Percentiles rank a stretch among this genome's conserved stretches.
These are phyloP conservation scores for Trametes versicolor DNA, from an alignment of 1,284 basidiomycete genomes.

Conservation along the genomic window DNA sequence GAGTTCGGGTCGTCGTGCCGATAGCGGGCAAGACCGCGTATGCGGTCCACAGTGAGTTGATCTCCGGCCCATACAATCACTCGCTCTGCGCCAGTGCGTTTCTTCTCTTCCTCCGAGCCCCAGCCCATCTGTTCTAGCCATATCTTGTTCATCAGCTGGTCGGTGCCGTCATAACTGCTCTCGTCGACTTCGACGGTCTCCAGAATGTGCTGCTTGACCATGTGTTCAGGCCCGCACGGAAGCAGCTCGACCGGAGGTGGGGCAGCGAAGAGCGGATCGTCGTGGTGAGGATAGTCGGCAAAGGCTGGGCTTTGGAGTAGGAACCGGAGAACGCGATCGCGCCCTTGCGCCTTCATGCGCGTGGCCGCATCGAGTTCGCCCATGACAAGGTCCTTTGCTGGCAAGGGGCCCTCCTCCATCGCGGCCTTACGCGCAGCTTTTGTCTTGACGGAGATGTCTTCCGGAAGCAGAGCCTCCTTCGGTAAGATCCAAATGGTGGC, in stretches of 20 bases:
- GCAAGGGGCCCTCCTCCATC: too few species aligned
- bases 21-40: conserved; percentile 36
- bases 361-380: not conserved
- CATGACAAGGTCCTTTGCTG: too few species aligned
- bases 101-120: conserved; percentile 1
- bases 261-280: not conserved
- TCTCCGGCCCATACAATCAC: conserved; percentile 34
- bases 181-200: conserved; percentile 33
- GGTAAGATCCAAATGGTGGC: conserved; percentile 44
- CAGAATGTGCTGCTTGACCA: conserved; percentile 31
- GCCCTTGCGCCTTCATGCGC: conserved; percentile 9
- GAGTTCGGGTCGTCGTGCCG: conserved; percentile 47
- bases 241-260: conserved; percentile 3
- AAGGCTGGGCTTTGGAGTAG: too few species aligned
- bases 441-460: conserved; percentile 16
- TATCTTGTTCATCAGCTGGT: conserved; percentile 18
- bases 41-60: conserved; percentile 35
- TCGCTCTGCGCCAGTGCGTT: not conserved
- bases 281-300: not conserved
- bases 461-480: not conserved
- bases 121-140: conserved; percentile 26
- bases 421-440: not conserved
- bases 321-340: conserved; percentile 15
- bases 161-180: conserved; percentile 37
- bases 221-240: conserved; percentile 11